A percentile compares a stretch with the other conserved stretches of the same genome.
Conservation (phyloP, 352 stramenopile species). For the Phytophthora podocarpi region DNA sequence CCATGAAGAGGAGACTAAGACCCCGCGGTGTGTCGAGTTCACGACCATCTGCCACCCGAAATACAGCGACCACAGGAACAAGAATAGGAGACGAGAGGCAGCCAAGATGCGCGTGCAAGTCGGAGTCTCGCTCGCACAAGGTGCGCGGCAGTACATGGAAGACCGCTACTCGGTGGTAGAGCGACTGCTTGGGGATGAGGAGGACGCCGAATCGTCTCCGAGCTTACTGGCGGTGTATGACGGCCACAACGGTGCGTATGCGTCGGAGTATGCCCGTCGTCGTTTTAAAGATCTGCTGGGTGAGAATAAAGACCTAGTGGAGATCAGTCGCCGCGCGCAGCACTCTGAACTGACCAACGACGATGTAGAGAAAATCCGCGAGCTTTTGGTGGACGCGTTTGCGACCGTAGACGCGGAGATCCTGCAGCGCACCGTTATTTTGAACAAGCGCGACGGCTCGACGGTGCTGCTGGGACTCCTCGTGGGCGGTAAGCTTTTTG, state of each 20-base stretch:
- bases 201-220: slow-evolving; percentile 46
- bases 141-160: slow-evolving; percentile 81
- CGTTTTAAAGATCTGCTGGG: slow-evolving; percentile 68
- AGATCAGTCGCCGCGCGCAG: slow-evolving; percentile 48
- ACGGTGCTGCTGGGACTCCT: slow-evolving; percentile 78
- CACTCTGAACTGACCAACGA: slow-evolving; percentile 41
- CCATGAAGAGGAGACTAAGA: slow-evolving; percentile 36
- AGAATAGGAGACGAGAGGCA: slow-evolving; percentile 16
- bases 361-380: slow-evolving; percentile 56
- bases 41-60: slow-evolving; percentile 45
- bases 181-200: slow-evolving; percentile 55
- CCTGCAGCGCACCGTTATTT: slow-evolving; percentile 63
- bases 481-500: slow-evolving; percentile 73
- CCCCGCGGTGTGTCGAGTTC: slow-evolving; percentile 53
- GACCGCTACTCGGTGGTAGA: slow-evolving; percentile 72
- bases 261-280: slow-evolving; percentile 62
- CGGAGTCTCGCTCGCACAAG: slow-evolving; percentile 59
- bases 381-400: slow-evolving; percentile 61
- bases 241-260: slow-evolving; percentile 76
- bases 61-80: slow-evolving; percentile 19
- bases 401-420: slow-evolving; percentile 74
- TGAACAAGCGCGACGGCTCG: slow-evolving; percentile 76
- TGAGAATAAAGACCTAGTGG: slow-evolving; percentile 49
- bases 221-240: slow-evolving; percentile 76
- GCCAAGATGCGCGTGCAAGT: slow-evolving; percentile 54